Evolutionary conservation across 768 basidiomycete genomes (phyloP).

Genomic region (Macrolepiota dolichaula): DNA sequence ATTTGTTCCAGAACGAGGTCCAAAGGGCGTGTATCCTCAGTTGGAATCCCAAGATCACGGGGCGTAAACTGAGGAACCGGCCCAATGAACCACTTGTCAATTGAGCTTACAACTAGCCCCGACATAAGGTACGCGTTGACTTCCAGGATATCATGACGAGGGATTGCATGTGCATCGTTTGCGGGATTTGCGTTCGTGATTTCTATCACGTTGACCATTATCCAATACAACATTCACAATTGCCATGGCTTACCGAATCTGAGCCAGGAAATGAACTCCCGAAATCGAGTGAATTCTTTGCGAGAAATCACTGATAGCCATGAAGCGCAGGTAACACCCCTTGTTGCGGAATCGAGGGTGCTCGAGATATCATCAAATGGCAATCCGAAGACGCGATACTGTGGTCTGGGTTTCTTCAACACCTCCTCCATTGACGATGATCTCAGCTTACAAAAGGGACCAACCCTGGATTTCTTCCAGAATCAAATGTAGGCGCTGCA

Average conservation of each 20-base stretch:
- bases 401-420: slow-evolving; percentile 12
- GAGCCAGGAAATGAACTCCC: slow-evolving; percentile 77
- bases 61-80: slow-evolving; percentile 50
- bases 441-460: slow-evolving; percentile 56
- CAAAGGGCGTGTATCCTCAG: slow-evolving; percentile 29
- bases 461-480: slow-evolving; percentile 79
- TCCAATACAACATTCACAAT: not conserved
- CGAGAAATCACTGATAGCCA: slow-evolving; percentile 70
- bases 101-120: slow-evolving; percentile 61
- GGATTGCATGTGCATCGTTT: slow-evolving; percentile 43
- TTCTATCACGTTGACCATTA: slow-evolving; percentile 28
- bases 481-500: slow-evolving; percentile 73
- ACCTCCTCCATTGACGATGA: not conserved
- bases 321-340: slow-evolving; percentile 58
- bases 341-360: slow-evolving; percentile 51
- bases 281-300: slow-evolving; percentile 68
- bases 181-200: slow-evolving; percentile 48
- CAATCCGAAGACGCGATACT: slow-evolving; percentile 61
- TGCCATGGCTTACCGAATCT: slow-evolving; percentile 53
- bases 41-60: slow-evolving; percentile 45
- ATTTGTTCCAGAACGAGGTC: slow-evolving; percentile 44
- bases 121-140: slow-evolving; percentile 77
- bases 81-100: slow-evolving; percentile 82
- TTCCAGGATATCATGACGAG: slow-evolving; percentile 73
- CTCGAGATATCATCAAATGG: slow-evolving; percentile 42